Base-by-base conservation (phyloP, 2,329 filamentous ascomycete species). In the Aureobasidium sp. region DNA sequence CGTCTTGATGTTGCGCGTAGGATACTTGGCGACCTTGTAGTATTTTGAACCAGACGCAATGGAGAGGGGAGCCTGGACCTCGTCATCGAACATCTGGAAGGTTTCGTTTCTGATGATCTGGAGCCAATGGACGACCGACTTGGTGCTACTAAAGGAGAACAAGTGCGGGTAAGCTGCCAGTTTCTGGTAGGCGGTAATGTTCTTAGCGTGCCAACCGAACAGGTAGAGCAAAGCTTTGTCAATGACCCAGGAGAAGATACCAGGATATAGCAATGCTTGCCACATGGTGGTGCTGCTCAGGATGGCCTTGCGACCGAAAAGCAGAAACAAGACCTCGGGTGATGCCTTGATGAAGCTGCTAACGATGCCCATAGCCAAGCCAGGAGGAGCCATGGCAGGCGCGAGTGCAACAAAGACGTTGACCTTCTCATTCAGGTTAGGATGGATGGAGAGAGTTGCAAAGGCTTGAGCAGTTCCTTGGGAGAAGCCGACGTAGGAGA, bases 41-140 rank as follows among this genome's bases (percentile, higher is more conserved):
- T 96, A 96, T 69, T 93, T 91, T 70, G 84, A 87, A 60, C 83
- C 83, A 5, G 86, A 86, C 25, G 83, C 84, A 41, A 92, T 79
- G 60, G 86, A 85, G 64, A 96, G 79, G 0, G 88, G 88, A 31
- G 87, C 87, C 62, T 91, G 89, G 0, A 94, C 84, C 69, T 97
- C 93, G 72, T 99, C 94, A 72, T 99, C 94, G 74, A 92, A 97
- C 90, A 99, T 97, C 75, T 99, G 94, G 74, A 99, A 97, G 29
- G 86, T 91, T 69, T 91, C 90, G 70, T 93, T 97, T 66, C 94
- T 88, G 69, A 99, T 99, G 72, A 99, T 97, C 73, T 99, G 94
- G 74, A 99, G 99, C 94, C 94, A 99, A 73, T 99, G 94, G 0
- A 99, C 94, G 9, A 99, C 91, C 22, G 88, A 92, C 76, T 99